Conservation (phyloP, 139 green algal genomes). For the Chlorella vulgaris region DNA sequence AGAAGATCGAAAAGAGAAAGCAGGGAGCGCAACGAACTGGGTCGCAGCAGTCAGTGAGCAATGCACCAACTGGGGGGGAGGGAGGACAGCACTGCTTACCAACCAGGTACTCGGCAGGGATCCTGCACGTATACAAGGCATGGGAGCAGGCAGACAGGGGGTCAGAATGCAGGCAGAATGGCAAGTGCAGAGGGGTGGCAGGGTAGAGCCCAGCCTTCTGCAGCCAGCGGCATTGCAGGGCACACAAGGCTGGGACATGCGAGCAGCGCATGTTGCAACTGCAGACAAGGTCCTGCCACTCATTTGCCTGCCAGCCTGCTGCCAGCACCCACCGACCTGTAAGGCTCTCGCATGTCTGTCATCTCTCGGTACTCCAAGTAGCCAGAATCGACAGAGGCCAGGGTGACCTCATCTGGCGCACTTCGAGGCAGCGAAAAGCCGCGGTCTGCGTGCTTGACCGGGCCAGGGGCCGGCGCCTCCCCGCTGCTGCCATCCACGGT, state of each 20-base stretch:
- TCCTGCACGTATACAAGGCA: constrained; percentile 29
- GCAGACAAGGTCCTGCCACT: too few species aligned
- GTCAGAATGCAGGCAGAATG: background rate
- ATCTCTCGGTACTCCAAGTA: constrained; percentile 58
- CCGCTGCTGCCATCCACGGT: too few species aligned
- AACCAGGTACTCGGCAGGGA: constrained; percentile 50
- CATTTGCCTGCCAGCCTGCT: too few species aligned
- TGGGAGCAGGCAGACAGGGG: background rate
- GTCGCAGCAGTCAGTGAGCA: too few species aligned
- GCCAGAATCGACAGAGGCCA: constrained; percentile 20
- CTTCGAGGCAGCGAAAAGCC: background rate
- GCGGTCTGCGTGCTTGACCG: background rate
- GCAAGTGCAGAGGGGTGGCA: background rate
- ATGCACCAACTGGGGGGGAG: too few species aligned
- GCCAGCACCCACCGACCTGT: constrained; percentile 46
- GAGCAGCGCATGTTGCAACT: too few species aligned
- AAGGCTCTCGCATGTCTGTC: constrained; percentile 70
- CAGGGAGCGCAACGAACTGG: too few species aligned
- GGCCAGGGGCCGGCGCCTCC: background rate
- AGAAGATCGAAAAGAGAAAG: too few species aligned
- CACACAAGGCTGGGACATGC: too few species aligned
- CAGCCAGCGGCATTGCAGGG: too few species aligned
- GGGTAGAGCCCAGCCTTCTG: too few species aligned
- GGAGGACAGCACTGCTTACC: too few species aligned
- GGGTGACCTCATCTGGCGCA: constrained; percentile 20